Percentiles rank a stretch among this genome's conserved stretches.
Evolutionary conservation across 331 rosid genomes (phyloP).

Genomic region (Spiraea crenata): DNA sequence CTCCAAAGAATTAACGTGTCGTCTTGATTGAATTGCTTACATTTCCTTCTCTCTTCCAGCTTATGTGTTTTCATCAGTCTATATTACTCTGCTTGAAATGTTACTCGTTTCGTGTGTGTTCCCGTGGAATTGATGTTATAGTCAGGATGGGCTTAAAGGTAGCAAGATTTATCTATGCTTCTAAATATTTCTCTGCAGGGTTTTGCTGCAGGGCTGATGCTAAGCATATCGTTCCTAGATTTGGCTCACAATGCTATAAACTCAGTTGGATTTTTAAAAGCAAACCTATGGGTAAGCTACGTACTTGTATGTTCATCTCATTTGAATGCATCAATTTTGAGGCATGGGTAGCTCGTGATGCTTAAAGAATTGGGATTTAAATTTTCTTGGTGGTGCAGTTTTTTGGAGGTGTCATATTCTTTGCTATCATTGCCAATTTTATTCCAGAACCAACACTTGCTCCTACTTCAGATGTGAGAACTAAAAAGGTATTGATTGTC

Average conservation of each 20-base stretch:
- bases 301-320: conserved; percentile 13
- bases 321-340: conserved; percentile 6
- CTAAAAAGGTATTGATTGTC: conserved; percentile 55
- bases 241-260: conserved; percentile 95
- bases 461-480: conserved; percentile 57
- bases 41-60: background rate
- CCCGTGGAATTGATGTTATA: conserved; percentile 2
- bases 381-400: conserved; percentile 50
- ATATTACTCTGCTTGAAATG: no score
- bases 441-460: conserved; percentile 86
- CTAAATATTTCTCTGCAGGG: conserved; percentile 54
- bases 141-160: background rate
- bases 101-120: background rate
- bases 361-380: conserved; percentile 17
- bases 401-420: conserved; percentile 91
- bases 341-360: conserved; percentile 9
- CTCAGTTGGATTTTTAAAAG: conserved; percentile 91
- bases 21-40: background rate
- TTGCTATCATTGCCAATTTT: conserved; percentile 70
- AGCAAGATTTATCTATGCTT: conserved; percentile 6
- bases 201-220: conserved; percentile 98
- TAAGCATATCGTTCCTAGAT: conserved; percentile 94
- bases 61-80: background rate
- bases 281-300: conserved; percentile 78
- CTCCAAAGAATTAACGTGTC: background rate